These are phyloP conservation scores for Evernia prunastri DNA, from an alignment of 495 filamentous ascomycete species.

Conservation along the genomic window DNA sequence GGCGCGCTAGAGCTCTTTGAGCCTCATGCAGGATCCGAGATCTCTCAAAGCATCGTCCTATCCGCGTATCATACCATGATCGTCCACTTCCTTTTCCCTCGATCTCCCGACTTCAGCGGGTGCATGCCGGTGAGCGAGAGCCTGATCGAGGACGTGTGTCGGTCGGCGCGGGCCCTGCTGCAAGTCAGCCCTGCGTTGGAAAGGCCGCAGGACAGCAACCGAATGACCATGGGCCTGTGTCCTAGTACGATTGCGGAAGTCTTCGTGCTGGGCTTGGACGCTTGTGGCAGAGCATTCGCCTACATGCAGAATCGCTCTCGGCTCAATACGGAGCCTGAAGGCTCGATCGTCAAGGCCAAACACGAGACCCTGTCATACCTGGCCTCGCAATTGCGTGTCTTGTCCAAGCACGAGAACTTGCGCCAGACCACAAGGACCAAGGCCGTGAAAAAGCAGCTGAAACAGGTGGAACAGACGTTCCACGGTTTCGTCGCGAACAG, in stretches of 20 bases:
- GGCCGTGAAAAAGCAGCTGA: conserved; percentile 17
- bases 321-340: conserved; percentile 4
- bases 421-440: neutral
- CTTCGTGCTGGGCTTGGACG: conserved; percentile 25
- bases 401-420: conserved; percentile 16
- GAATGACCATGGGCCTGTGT: conserved; percentile 13
- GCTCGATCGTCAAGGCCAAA: neutral
- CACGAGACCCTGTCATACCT: conserved; percentile 4
- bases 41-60: conserved; percentile 17
- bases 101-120: neutral
- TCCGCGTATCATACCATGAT: conserved; percentile 27
- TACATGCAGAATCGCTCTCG: conserved; percentile 17
- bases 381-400: conserved; percentile 6
- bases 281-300: conserved; percentile 23
- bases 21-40: conserved; percentile 9
- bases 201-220: neutral
- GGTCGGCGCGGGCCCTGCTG: conserved; percentile 16
- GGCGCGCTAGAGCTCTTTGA: conserved; percentile 18
- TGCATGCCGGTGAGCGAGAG: conserved; percentile 13
- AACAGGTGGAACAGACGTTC: conserved; percentile 8
- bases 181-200: conserved; percentile 16
- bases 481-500: neutral
- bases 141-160: conserved; percentile 19
- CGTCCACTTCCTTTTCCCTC: conserved; percentile 27
- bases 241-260: conserved; percentile 18